Conservation (phyloP, 1,284 basidiomycete genomes). For the Moesziomyces sp. region DNA sequence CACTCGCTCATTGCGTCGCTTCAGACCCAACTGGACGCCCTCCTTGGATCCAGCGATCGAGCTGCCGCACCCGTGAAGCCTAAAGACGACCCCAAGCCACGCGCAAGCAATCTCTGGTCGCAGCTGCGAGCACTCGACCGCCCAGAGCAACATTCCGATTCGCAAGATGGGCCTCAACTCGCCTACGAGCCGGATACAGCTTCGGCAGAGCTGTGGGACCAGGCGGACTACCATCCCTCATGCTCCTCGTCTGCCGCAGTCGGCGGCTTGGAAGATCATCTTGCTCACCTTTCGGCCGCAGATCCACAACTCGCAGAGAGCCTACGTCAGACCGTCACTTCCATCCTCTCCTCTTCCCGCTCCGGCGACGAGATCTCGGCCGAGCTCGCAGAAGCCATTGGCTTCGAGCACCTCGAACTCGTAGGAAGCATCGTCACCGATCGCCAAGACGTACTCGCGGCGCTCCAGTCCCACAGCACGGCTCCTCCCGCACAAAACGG, state of each 20-base stretch:
- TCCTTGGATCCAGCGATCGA: conserved; percentile 11
- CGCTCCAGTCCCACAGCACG: conserved; percentile 3
- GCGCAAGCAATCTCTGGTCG: conserved; percentile 19
- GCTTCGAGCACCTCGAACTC: conserved; percentile 82
- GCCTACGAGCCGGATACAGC: conserved; percentile 22
- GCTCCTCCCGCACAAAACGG: conserved; percentile 1
- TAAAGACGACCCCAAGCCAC: background rate
- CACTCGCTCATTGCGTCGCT: conserved; percentile 38
- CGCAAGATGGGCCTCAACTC: conserved; percentile 24
- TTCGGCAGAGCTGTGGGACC: conserved; percentile 2
- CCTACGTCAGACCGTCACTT: conserved; percentile 23
- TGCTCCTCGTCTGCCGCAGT: conserved; percentile 17
- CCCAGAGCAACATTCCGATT: conserved; percentile 12
- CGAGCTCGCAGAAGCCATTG: conserved; percentile 83
- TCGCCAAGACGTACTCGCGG: conserved; percentile 62
- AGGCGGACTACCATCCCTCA: conserved; percentile 3
- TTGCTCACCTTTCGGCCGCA: conserved; percentile 18
- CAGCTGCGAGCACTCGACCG: conserved; percentile 22
- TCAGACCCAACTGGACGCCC: conserved; percentile 16
- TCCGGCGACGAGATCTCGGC: conserved; percentile 77
- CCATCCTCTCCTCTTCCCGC: conserved; percentile 22
- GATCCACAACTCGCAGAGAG: conserved; percentile 39
- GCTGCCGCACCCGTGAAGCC: background rate
- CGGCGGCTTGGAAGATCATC: conserved; percentile 25
- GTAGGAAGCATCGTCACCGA: conserved; percentile 67